Evolutionary conservation across 495 filamentous ascomycete species (phyloP), one percentile per base, ranked within the genome.

Genomic region (Aspergillus kassunensis): DNA sequence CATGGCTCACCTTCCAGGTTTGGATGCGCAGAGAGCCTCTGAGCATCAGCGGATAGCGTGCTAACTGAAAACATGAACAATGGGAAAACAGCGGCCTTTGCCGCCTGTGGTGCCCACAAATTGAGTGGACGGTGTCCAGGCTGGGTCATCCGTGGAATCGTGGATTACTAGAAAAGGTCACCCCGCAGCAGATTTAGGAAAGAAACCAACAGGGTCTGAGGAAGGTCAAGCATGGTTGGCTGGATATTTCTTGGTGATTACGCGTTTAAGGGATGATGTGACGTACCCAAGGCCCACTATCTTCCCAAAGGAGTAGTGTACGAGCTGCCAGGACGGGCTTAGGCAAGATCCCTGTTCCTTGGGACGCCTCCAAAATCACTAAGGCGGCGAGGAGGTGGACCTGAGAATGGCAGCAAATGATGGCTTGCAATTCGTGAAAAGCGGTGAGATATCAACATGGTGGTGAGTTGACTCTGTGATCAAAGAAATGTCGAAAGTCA

Each of bases 181-280:
- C 54, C 60, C 57, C 60, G 56, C 57, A 58, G 42, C 51, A 45
- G 31, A 54, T 44, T 60, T 33, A 42, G 50, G 56, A 43, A 53
- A 55, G 55, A 48, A 23, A 25, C 51, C 49, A 52, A 51, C 34
- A 36, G 18, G 30, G 49, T 23, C 29, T 18, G 27, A 3, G 16
- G 15, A 18, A 41, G 6, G 25, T 19, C 16, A 13, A 16, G 3
- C 11, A 15, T 62, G 45, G 58, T 56, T 58, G 55, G 59, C 6
- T 25, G 4, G 23, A 20, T 16, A 40, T 5, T 2, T 40, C 41
- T 51, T 45, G 41, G 42, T 15, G 29, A 56, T 60, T 57, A 63
- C 60, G 60, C 60, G 60, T 63, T 58, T 57, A 57, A 48, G 56
- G 51, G 54, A 60, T 56, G 60, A 63, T 63, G 57, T 58, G 57